These are phyloP conservation scores for Aspergillus sparsus DNA, from an alignment of 495 filamentous ascomycete species.

Conservation along the genomic window DNA sequence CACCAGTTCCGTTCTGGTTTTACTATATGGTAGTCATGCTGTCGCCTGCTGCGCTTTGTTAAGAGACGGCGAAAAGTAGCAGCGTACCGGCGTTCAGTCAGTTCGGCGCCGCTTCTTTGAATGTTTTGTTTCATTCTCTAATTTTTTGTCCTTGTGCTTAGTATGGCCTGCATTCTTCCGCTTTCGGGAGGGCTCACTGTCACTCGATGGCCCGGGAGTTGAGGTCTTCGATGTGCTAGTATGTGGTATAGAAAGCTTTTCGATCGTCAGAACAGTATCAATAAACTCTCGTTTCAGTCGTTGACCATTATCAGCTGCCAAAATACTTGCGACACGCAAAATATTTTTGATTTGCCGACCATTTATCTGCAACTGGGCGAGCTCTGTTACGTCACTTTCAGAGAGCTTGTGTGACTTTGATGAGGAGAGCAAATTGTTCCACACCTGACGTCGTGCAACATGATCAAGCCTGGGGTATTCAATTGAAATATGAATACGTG, in stretches of 20 bases:
- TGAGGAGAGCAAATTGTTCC: neutral
- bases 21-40: no score
- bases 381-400: constrained; percentile 41
- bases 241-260: neutral
- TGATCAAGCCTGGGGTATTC: constrained; percentile 13
- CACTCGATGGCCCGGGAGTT: no score
- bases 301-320: neutral
- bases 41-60: no score
- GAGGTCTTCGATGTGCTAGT: no score
- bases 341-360: constrained; percentile 68
- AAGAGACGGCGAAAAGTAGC: no score
- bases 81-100: no score
- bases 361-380: constrained; percentile 54
- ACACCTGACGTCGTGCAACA: neutral
- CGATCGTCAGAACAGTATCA: neutral
- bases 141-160: no score
- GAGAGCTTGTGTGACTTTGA: constrained; percentile 23
- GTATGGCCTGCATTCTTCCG: no score
- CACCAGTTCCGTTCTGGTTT: no score
- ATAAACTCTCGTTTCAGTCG: neutral
- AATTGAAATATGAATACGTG: constrained; percentile 48
- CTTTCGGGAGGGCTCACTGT: no score
- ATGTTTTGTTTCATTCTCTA: no score
- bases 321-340: constrained; percentile 26
- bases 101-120: no score